Conservation (phyloP, 345 rosid species). For the Sonneratia alba region DNA sequence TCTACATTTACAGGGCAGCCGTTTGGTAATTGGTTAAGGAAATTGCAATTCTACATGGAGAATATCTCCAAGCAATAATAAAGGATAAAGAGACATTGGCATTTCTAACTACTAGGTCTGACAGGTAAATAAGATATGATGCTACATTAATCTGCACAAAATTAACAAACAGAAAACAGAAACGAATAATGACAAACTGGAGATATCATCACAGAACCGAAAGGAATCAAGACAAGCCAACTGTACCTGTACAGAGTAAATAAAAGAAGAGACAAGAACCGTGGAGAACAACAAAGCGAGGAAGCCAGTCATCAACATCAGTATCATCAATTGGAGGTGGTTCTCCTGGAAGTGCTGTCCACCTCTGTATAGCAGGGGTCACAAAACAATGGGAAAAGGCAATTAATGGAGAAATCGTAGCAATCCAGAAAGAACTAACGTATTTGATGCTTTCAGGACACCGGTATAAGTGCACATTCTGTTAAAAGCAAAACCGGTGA, state of each 20-base stretch:
- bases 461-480: neutral
- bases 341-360: slow-evolving; percentile 95
- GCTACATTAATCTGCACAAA: neutral
- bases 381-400: slow-evolving; percentile 3
- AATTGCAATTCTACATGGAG: neutral
- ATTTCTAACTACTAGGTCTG: neutral
- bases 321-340: slow-evolving; percentile 82
- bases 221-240: neutral
- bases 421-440: slow-evolving; percentile 5
- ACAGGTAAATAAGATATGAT: neutral
- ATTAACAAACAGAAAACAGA: neutral
- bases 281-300: slow-evolving; percentile 87
- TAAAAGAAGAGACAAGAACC: slow-evolving; percentile 84
- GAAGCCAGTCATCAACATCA: slow-evolving; percentile 98
- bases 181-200: neutral
- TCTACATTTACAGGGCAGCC: neutral
- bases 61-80: neutral
- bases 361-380: slow-evolving; percentile 38
- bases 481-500: neutral
- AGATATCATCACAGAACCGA: neutral
- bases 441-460: neutral
- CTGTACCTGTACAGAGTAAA: slow-evolving; percentile 56
- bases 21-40: neutral
- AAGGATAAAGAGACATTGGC: neutral
- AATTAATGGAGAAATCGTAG: neutral